Evolutionary conservation across 2,329 filamentous ascomycete species (phyloP).

Genomic region (Cercospora beticola): DNA sequence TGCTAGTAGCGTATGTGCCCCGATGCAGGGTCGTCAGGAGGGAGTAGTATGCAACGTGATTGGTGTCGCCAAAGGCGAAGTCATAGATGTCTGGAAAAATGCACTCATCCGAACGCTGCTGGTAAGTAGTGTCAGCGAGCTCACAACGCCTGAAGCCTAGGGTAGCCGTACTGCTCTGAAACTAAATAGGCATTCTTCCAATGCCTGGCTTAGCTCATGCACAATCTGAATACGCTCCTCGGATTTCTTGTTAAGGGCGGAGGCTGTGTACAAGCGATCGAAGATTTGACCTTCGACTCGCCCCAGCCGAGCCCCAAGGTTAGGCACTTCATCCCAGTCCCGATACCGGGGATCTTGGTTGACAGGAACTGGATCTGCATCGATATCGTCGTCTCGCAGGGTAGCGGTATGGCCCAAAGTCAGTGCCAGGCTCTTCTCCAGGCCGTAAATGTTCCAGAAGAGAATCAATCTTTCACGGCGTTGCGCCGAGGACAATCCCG

Average conservation of each 20-base stretch:
- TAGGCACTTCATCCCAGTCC: constrained; percentile 12
- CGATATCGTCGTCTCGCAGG: constrained; percentile 17
- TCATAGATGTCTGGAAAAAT: constrained; percentile 12
- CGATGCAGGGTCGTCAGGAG: constrained; percentile 18
- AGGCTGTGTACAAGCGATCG: constrained; percentile 15
- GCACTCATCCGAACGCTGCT: neutral
- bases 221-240: constrained; percentile 15
- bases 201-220: constrained; percentile 2
- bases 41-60: constrained; percentile 14
- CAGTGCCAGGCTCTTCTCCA: constrained; percentile 14
- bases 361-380: constrained; percentile 10
- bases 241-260: constrained; percentile 10
- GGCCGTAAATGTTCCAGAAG: constrained; percentile 16
- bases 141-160: neutral
- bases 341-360: constrained; percentile 1
- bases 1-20: constrained; percentile 10
- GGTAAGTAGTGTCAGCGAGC: neutral
- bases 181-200: constrained; percentile 4
- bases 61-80: constrained; percentile 8
- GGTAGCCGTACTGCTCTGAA: neutral
- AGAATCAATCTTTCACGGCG: constrained; percentile 1
- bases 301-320: neutral
- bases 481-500: neutral
- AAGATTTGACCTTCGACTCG: constrained; percentile 17
- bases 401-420: constrained; percentile 16